phyloP scores from a whole-genome alignment of 257 asterid species.

The Salvia splendens region DNA sequence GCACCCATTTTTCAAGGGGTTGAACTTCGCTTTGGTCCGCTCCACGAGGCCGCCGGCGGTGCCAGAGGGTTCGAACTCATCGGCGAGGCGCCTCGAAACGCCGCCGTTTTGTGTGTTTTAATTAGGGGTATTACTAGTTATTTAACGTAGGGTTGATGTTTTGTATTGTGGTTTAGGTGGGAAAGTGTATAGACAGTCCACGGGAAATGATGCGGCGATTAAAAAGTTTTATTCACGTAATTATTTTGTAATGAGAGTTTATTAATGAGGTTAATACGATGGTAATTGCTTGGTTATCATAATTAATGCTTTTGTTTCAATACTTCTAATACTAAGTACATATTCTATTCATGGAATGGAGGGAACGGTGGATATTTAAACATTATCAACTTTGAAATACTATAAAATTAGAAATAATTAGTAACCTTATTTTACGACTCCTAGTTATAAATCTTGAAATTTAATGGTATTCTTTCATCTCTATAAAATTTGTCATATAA shows the following conservation, averaged over 20 bases:
- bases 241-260: background rate
- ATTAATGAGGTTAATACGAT: background rate
- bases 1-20: slow-evolving; percentile 77
- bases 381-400: no score
- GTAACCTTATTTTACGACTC: no score
- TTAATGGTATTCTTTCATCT: no score
- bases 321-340: no score
- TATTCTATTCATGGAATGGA: background rate
- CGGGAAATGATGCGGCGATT: slow-evolving; percentile 4
- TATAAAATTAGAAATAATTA: no score
- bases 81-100: slow-evolving; percentile 27
- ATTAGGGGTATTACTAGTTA: slow-evolving; percentile 20
- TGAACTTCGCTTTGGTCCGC: slow-evolving; percentile 79
- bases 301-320: background rate
- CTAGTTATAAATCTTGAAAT: no score
- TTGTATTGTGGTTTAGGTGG: slow-evolving; percentile 14
- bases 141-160: background rate
- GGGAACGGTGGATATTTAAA: background rate
- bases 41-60: slow-evolving; percentile 58
- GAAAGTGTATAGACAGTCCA: slow-evolving; percentile 26
- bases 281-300: background rate
- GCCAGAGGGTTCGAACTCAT: slow-evolving; percentile 16
- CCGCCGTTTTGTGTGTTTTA: slow-evolving; percentile 49
- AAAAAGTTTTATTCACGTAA: background rate
- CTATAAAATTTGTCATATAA: no score